Percentiles rank a stretch among this genome's conserved stretches.
These are phyloP conservation scores for Micractinium sp. DNA, from an alignment of 139 green algal species.

Conservation along the genomic window DNA sequence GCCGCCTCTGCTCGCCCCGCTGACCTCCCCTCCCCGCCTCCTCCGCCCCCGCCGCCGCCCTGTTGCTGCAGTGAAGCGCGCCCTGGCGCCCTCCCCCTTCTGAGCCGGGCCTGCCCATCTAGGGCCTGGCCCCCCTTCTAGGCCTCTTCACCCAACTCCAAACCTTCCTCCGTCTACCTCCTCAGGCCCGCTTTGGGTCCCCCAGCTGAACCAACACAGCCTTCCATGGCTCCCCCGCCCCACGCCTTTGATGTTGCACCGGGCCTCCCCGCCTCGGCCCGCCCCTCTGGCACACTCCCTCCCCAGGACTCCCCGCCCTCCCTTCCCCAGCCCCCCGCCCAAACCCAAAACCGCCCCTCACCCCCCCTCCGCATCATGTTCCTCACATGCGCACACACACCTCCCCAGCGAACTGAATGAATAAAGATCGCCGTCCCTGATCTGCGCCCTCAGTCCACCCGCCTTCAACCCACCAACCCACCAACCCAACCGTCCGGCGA, in stretches of 20 bases:
- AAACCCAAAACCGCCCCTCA: neutral
- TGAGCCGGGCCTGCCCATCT: neutral
- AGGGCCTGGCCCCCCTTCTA: no score
- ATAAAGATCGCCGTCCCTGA: neutral
- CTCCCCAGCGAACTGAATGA: neutral
- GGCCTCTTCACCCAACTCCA: no score
- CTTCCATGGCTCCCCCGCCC: neutral
- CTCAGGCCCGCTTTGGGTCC: neutral
- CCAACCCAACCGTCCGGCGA: no score
- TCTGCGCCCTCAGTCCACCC: no score
- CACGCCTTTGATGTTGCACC: neutral
- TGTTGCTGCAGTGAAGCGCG: conserved; percentile 53
- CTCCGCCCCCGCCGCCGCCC: neutral
- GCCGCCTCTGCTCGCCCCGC: neutral
- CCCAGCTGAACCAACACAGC: no score
- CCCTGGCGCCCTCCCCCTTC: conserved; percentile 35
- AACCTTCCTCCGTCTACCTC: neutral
- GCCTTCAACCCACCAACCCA: neutral
- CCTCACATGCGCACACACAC: no score
- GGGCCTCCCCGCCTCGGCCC: neutral
- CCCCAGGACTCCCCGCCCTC: neutral
- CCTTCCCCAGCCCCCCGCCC: neutral
- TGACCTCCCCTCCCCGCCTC: neutral
- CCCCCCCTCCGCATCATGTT: neutral
- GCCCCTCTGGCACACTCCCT: neutral